Percentiles rank a stretch among this genome's conserved stretches.
phyloP scores from a whole-genome alignment of 2,329 filamentous ascomycete genomes.

The Helicocarpus griseus region DNA sequence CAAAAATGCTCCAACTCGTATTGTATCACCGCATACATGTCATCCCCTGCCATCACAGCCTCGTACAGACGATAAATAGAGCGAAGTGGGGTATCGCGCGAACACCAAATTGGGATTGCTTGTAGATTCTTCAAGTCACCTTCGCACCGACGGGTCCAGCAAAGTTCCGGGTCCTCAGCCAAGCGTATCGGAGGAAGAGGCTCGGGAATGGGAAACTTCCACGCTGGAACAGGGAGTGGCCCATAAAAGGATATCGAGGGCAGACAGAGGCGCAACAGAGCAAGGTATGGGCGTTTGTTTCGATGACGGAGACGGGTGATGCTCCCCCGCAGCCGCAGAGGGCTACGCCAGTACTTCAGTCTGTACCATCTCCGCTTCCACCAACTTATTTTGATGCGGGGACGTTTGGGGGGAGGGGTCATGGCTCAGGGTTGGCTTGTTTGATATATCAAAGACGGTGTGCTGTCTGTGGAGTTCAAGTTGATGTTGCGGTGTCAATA shows the following conservation, averaged over 20 bases:
- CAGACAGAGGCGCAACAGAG: conserved; percentile 13
- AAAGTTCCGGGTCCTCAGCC: conserved; percentile 7
- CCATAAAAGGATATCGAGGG: conserved; percentile 1
- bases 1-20: conserved; percentile 19
- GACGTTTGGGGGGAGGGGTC: background rate
- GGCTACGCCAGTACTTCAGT: conserved; percentile 5
- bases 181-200: conserved; percentile 5
- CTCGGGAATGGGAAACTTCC: conserved; percentile 10
- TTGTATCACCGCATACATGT: conserved; percentile 8
- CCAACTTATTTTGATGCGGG: conserved; percentile 8
- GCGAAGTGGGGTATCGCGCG: conserved; percentile 17
- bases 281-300: conserved; percentile 11
- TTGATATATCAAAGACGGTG: too few species aligned
- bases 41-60: conserved; percentile 9
- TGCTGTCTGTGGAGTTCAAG: too few species aligned
- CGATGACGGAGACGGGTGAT: conserved; percentile 11
- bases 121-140: conserved; percentile 8
- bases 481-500: background rate
- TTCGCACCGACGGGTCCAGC: conserved; percentile 7
- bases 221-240: background rate
- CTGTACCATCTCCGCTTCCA: conserved; percentile 10
- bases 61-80: conserved; percentile 21
- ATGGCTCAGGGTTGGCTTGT: too few species aligned
- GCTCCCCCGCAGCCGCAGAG: conserved; percentile 10
- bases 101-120: conserved; percentile 14